Base-by-base conservation (phyloP, 2,329 filamentous ascomycete genomes). In the Ceratocystis destructans region DNA sequence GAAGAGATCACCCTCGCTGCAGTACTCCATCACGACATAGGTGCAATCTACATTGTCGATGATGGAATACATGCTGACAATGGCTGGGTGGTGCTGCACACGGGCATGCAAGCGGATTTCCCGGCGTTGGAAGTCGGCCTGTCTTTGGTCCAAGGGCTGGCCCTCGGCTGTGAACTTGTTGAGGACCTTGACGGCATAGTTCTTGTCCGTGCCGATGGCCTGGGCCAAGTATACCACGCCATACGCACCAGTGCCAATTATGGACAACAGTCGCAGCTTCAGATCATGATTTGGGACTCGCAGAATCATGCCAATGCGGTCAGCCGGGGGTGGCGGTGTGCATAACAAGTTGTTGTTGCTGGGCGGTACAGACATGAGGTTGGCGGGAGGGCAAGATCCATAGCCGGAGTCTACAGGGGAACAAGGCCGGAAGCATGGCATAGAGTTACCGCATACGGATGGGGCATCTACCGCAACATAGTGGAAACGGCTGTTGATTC, bases 21-120 rank as follows among this genome's bases (percentile, higher is more conserved):
- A 97, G 76, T 92, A 97, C 76, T 99, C 94, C 75, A 99, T 83
- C 70, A 99, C 88, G 72, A 97, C 93, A 77, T 90, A 97, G 70
- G 92, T 95, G 82, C 91, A 96, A 76, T 96, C 91, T 69, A 84
- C 81, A 72, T 89, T 87, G 76, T 96, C 90, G 79, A 97, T 85
- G 73, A 97, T 96, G 80, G 94, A 92, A 71, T 90, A 82, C 80
- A 99, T 84, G 71, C 91, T 94, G 69, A 97, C 91, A 70, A 99
- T 89, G 75, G 96, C 96, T 73, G 87, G 86, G 75, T 99, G 94
- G 69, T 86, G 86, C 71, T 90, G 95, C 67, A 91, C 94, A 75
- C 85, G 79, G 77, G 96, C 89, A 78, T 99, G 94, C 67, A 97
- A 83, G 72, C 87, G 85, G 74, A 97, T 96, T 78, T 99, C 94